These are phyloP conservation scores for Pterocarpus santalinus DNA, from an alignment of 306 rosid genomes.

Conservation along the genomic window DNA sequence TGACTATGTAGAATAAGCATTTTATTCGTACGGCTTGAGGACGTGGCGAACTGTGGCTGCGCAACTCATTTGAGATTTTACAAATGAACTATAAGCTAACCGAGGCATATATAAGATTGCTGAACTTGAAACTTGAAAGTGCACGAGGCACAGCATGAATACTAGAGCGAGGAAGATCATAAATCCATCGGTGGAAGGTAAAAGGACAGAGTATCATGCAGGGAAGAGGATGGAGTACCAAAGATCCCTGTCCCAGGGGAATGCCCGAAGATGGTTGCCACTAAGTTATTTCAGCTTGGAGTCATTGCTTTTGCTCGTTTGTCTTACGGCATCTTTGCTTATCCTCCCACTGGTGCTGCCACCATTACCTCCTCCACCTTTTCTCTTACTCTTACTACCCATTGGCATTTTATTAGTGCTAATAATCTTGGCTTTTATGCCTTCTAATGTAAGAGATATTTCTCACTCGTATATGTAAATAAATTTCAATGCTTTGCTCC, in stretches of 20 bases:
- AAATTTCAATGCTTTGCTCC: background rate
- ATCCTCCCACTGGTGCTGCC: constrained; percentile 70
- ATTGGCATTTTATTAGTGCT: constrained; percentile 59
- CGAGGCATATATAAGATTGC: background rate
- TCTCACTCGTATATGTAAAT: constrained; percentile 51
- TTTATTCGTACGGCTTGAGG: background rate
- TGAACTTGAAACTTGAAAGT: background rate
- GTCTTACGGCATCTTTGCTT: constrained; percentile 59
- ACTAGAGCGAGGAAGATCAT: constrained; percentile 10
- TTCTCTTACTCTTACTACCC: constrained; percentile 63
- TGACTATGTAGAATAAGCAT: background rate
- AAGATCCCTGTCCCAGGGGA: constrained; percentile 50
- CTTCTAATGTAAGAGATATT: constrained; percentile 58
- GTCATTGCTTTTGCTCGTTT: constrained; percentile 57
- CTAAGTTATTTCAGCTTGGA: constrained; percentile 57
- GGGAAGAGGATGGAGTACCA: constrained; percentile 44
- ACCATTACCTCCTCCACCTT: constrained; percentile 68
- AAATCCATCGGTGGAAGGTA: constrained; percentile 15
- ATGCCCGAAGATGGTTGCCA: constrained; percentile 52
- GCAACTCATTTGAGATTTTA: constrained; percentile 17
- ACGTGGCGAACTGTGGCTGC: background rate
- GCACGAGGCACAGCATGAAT: constrained; percentile 22
- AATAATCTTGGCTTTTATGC: constrained; percentile 69
- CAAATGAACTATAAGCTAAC: constrained; percentile 28
- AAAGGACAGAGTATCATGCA: constrained; percentile 16